Base-by-base conservation (phyloP, 208 protist species). In the Leishmania braziliensis region DNA sequence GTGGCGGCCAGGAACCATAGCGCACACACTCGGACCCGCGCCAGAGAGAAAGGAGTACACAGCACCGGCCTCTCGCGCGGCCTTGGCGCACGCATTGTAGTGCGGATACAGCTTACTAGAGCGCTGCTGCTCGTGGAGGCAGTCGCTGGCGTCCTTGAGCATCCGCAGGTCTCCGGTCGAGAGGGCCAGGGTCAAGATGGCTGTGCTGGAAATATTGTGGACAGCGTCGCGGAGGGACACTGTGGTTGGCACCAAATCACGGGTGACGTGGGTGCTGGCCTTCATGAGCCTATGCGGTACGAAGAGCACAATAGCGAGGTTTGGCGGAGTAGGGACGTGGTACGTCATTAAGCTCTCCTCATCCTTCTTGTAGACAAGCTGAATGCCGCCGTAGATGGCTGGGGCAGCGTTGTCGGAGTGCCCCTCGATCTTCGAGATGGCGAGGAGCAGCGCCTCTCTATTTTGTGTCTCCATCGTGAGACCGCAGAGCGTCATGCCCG, bases 331-430 rank as follows among this genome's bases (percentile, higher is more conserved):
- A 23, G 90, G 88, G 46, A 98, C 94, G 54, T 91, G 93, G 74
- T 95, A 90, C 54, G 95, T 98, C 79, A 88, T 81, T 53, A 89
- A 86, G 53, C 75, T 82, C 36, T 51, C 84, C 46, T 73, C 81
- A 29, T 84, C 79, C 26, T 78, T 79, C 73, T 89, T 84, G 91
- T 95, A 93, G 70, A 95, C 91, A 20, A 99, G 90, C 78, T 98
- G 97, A 58, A 98, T 91, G 71, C 95, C 96, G 60, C 97, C 97
- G 89, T 99, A 99, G 54, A 99, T 95, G 82, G 94, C 95, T 3
- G 96, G 90, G 14, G 97, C 92, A 20, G 96, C 94, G 86, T 98
- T 99, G 88, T 99, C 97, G 0, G 95, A 88, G 88, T 98, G 96
- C 10, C 97, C 96, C 85, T 99, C 95, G 75, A 98, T 94, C 18